phyloP scores from a whole-genome alignment of 441 rosid species.

The Brassica hybrid region DNA sequence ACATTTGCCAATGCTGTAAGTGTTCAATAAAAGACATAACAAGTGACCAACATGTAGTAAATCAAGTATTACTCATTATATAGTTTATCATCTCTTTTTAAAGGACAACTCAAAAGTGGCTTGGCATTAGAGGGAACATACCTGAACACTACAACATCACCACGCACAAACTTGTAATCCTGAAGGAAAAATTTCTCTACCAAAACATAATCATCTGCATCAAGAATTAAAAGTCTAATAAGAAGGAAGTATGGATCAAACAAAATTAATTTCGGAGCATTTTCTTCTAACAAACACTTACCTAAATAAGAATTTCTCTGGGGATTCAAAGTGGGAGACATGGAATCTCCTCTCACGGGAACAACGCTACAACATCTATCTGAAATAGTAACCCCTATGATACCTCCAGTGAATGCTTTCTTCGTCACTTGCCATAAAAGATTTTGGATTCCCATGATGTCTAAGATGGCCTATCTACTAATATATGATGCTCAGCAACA shows the following conservation, averaged over 20 bases:
- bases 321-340: conserved; percentile 49
- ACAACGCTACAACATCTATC: conserved; percentile 46
- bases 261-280: too few species aligned
- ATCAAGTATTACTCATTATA: conserved; percentile 2
- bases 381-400: conserved; percentile 44
- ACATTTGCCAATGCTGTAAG: conserved; percentile 8
- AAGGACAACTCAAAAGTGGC: conserved; percentile 4
- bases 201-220: conserved; percentile 63
- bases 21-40: neutral
- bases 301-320: conserved; percentile 37
- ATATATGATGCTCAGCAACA: conserved; percentile 2
- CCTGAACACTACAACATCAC: conserved; percentile 82
- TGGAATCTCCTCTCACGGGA: conserved; percentile 45
- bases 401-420: conserved; percentile 42
- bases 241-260: conserved; percentile 11
- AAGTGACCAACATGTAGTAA: conserved; percentile 13
- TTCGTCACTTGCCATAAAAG: conserved; percentile 38
- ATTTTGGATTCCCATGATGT: conserved; percentile 42
- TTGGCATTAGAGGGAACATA: conserved; percentile 37
- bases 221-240: conserved; percentile 10
- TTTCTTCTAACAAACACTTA: neutral
- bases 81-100: conserved; percentile 5
- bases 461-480: conserved; percentile 26
- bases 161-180: conserved; percentile 72
- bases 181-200: conserved; percentile 76